Evolutionary conservation across 2,329 filamentous ascomycete species (phyloP), one percentile per base, ranked within the genome.

Genomic region (Raffaelea ambrosiae): DNA sequence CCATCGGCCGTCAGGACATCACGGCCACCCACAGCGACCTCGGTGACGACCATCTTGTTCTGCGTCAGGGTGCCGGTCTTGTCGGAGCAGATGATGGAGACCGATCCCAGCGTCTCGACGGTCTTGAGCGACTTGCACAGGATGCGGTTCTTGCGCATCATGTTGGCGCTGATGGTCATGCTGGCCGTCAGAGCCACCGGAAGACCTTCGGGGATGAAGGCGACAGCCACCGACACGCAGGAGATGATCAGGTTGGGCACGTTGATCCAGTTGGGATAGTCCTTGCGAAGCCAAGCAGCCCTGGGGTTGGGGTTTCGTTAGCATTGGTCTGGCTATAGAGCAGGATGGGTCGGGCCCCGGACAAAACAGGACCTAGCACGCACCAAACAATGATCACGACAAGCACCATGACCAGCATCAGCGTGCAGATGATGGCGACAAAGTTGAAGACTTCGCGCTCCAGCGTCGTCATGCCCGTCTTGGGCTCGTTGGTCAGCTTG

Each of bases 71-170:
- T 86, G 3, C 85, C 85, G 0, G 84, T 88, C 67, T 88, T 88
- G 61, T 88, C 85, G 0, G 83, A 86, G 60, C 84, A 87, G 38
- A 89, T 81, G 8, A 86, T 77, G 0, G 81, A 84, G 1, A 88
- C 84, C 0, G 81, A 74, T 1, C 85, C 85, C 0, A 88, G 72
- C 0, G 84, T 88, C 63, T 88, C 85, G 0, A 88, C 84, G 0
- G 85, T 88, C 65, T 86, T 86, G 42, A 90, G 70, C 0, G 82
- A 86, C 65, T 89, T 89, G 77, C 84, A 88, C 9, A 89, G 73
- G 40, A 89, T 81, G 59, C 84, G 84, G 62, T 88, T 83, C 65
- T 83, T 81, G 53, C 74, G 74, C 86, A 90, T 88, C 55, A 86
- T 74, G 53, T 84, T 86, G 19, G 86, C 85, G 1, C 79, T 83